Evolutionary conservation across 2,329 filamentous ascomycete genomes (phyloP).

Genomic region (Cytospora piceae): DNA sequence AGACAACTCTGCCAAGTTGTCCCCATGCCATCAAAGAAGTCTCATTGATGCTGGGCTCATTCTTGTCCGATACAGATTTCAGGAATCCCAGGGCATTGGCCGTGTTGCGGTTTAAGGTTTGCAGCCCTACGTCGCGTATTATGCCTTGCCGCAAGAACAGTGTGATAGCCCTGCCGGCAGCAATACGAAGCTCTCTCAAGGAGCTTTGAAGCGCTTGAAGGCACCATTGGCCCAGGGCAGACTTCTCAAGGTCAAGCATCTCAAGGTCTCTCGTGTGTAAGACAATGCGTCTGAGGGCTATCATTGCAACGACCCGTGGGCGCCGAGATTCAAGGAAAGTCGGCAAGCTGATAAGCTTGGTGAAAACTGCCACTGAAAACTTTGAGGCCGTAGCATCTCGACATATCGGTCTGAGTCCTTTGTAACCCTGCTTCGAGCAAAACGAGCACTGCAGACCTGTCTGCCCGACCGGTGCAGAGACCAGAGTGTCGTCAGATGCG

Average conservation of each 20-base stretch:
- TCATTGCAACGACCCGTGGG: constrained; percentile 71
- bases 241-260: constrained; percentile 69
- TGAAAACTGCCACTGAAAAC: constrained; percentile 50
- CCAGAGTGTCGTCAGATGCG: constrained; percentile 53
- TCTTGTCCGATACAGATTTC: constrained; percentile 71
- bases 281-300: constrained; percentile 69
- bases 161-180: constrained; percentile 63
- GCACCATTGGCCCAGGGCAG: constrained; percentile 77
- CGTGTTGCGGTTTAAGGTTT: constrained; percentile 64
- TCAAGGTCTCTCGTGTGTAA: constrained; percentile 64
- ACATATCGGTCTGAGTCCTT: constrained; percentile 27
- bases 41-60: constrained; percentile 71
- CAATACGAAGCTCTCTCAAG: constrained; percentile 80
- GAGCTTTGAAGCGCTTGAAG: constrained; percentile 82
- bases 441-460: constrained; percentile 33
- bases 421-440: constrained; percentile 30
- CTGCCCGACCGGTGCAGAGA: constrained; percentile 22
- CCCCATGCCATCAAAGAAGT: constrained; percentile 85
- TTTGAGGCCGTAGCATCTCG: constrained; percentile 39
- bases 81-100: constrained; percentile 72
- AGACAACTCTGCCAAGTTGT: constrained; percentile 76
- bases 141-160: constrained; percentile 24
- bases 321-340: constrained; percentile 59
- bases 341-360: constrained; percentile 48
- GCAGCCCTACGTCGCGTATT: constrained; percentile 18